Evolutionary conservation across 305 asterid genomes (phyloP), one percentile per base, ranked within the genome.

Genomic region (Rubia occidens): DNA sequence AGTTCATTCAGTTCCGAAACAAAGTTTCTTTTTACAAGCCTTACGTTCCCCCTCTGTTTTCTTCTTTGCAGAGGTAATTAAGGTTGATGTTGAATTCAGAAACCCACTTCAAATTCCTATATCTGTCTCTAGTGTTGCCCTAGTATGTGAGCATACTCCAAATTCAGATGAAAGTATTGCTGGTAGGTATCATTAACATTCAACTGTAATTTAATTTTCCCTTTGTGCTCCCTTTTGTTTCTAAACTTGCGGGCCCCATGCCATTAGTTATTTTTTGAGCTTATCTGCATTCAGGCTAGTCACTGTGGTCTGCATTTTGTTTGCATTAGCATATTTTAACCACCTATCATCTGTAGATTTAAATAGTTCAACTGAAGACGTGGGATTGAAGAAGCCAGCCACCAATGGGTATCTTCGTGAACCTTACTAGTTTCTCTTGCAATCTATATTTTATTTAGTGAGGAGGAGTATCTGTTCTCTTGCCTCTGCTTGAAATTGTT

Each of bases 21-120:
- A 32, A 40, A 43, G 29, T 53, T 60, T 35, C 29, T 21, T 51
- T 32, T 32, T 18, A n/a, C 32, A 74, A 17, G 29, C 10, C 56
- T 39, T 55, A 63, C 74, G 14, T 77, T 67, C 49, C 43, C 24
- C 56, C n/a, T 26, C 13, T 74, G 51, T 75, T 72, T 69, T 73
- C 76, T 40, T 77, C 72, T 45, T 80, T 76, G 78, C 96, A 95
- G 99, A 95, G 84, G 86, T 90, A 55, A 84, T 95, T 77, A 87
- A 78, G 86, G 89, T 95, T 73, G 89, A 82, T 60, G 81, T 91
- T 77, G 88, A 82, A 79, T 88, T 95, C 75, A 85, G 74, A 77
- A 95, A 95, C 80, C 99, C 99, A 69, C 96, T 95, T 78, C 96
- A 85, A 86, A 85, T 95, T 79, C 91, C 98, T 76, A 73, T 95